Percentiles rank a stretch among this genome's conserved stretches.
Evolutionary conservation across 179 eudicot genomes (phyloP).

Genomic region (Beta lomatogona): DNA sequence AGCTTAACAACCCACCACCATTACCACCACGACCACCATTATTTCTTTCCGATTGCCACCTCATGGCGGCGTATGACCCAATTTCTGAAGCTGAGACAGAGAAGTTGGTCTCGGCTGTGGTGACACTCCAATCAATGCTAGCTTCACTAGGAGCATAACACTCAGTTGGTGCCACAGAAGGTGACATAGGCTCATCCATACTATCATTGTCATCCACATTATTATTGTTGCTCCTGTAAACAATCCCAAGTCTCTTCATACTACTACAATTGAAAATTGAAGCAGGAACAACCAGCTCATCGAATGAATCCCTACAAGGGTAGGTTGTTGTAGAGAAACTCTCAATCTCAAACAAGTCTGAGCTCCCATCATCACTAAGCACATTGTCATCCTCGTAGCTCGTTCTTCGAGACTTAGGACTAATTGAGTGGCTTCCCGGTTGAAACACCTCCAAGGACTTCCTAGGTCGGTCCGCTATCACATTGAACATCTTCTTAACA

Average conservation of each 20-base stretch:
- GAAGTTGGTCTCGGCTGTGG: constrained; percentile 79
- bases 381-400: constrained; percentile 65
- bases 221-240: constrained; percentile 3
- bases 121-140: constrained; percentile 90
- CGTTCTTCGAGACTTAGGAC: constrained; percentile 44
- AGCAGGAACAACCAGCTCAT: constrained; percentile 33
- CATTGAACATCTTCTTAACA: constrained; percentile 39
- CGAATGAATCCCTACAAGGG: constrained; percentile 54
- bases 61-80: constrained; percentile 35
- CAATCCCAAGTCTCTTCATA: constrained; percentile 28
- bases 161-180: constrained; percentile 63
- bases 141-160: constrained; percentile 90
- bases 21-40: constrained; percentile 10
- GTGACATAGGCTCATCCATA: constrained; percentile 39
- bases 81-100: constrained; percentile 57
- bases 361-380: constrained; percentile 70
- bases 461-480: constrained; percentile 50
- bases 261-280: constrained; percentile 14
- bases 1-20: constrained; percentile 47
- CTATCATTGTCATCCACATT: constrained; percentile 9
- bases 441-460: constrained; percentile 72
- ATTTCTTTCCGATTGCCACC: constrained; percentile 19
- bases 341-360: constrained; percentile 88
- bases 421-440: constrained; percentile 38
- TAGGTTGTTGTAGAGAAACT: constrained; percentile 56